These are phyloP conservation scores for Albatrellus ellisii DNA, from an alignment of 768 basidiomycete genomes.

Conservation along the genomic window DNA sequence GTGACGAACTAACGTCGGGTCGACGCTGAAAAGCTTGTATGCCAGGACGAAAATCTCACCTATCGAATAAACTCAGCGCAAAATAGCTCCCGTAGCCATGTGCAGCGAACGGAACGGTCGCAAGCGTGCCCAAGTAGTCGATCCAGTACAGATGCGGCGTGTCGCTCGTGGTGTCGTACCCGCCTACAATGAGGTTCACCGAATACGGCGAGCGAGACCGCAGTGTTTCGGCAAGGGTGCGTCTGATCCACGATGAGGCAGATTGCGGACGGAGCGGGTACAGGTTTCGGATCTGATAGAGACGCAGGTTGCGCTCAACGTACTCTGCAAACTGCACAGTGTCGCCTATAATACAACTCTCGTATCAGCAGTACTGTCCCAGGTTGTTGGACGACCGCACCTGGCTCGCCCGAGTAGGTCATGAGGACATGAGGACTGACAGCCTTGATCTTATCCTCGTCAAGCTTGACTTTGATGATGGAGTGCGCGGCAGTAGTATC, in stretches of 20 bases:
- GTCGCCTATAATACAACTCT: slow-evolving; percentile 47
- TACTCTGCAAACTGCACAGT: slow-evolving; percentile 95
- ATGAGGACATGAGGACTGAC: slow-evolving; percentile 87
- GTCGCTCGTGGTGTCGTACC: slow-evolving; percentile 70
- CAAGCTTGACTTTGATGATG: slow-evolving; percentile 94
- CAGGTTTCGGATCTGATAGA: slow-evolving; percentile 92
- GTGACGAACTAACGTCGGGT: not conserved
- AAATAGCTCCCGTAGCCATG: slow-evolving; percentile 96
- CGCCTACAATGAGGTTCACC: slow-evolving; percentile 88
- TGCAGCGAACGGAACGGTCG: slow-evolving; percentile 82
- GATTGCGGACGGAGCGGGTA: slow-evolving; percentile 82
- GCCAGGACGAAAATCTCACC: slow-evolving; percentile 32
- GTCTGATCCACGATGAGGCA: slow-evolving; percentile 92
- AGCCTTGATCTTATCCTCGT: slow-evolving; percentile 93
- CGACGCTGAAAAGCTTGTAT: not conserved
- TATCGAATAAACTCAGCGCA: slow-evolving; percentile 80
- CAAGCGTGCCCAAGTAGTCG: slow-evolving; percentile 88
- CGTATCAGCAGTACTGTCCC: not conserved
- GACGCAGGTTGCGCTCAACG: slow-evolving; percentile 87
- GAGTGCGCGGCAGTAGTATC: slow-evolving; percentile 85
- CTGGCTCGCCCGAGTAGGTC: slow-evolving; percentile 92
- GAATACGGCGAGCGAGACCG: slow-evolving; percentile 81
- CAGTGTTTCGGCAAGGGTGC: slow-evolving; percentile 76
- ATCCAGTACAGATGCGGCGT: slow-evolving; percentile 86
- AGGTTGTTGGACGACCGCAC: slow-evolving; percentile 23